These are phyloP conservation scores for Epichloe baconii DNA, from an alignment of 2,329 filamentous ascomycete species.

Conservation along the genomic window DNA sequence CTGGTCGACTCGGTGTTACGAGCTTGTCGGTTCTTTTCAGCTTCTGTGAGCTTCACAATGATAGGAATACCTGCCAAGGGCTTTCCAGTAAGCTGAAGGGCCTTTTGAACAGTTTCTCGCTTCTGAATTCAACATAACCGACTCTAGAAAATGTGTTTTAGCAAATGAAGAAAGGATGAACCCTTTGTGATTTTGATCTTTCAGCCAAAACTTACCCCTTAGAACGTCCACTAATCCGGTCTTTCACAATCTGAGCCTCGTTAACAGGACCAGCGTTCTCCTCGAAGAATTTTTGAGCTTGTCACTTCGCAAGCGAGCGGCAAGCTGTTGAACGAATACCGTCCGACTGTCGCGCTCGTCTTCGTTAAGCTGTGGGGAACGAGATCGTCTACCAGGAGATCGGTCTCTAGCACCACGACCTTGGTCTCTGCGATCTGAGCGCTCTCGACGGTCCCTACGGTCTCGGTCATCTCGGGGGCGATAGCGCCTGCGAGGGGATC, in stretches of 20 bases:
- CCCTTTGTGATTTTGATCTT: background rate
- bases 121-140: slow-evolving; percentile 97
- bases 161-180: too few relatives aligned
- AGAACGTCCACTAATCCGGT: slow-evolving; percentile 88
- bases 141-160: slow-evolving; percentile 46
- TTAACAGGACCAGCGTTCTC: slow-evolving; percentile 90
- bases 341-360: slow-evolving; percentile 95
- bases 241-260: slow-evolving; percentile 97
- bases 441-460: slow-evolving; percentile 36
- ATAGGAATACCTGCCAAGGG: slow-evolving; percentile 97
- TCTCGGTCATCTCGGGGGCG: slow-evolving; percentile 41
- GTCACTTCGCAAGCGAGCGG: slow-evolving; percentile 80
- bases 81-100: slow-evolving; percentile 96
- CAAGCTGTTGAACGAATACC: slow-evolving; percentile 96
- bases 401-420: slow-evolving; percentile 44
- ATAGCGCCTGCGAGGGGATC: slow-evolving; percentile 53
- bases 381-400: slow-evolving; percentile 27
- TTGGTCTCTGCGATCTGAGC: slow-evolving; percentile 32
- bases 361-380: slow-evolving; percentile 68
- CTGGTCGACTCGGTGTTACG: slow-evolving; percentile 62
- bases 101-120: slow-evolving; percentile 84
- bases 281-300: slow-evolving; percentile 96
- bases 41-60: slow-evolving; percentile 95
- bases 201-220: slow-evolving; percentile 60
- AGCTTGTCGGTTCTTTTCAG: slow-evolving; percentile 96